Evolutionary conservation across 192 early-diverging fungal species (phyloP).

Genomic region (Coemansia sp.): DNA sequence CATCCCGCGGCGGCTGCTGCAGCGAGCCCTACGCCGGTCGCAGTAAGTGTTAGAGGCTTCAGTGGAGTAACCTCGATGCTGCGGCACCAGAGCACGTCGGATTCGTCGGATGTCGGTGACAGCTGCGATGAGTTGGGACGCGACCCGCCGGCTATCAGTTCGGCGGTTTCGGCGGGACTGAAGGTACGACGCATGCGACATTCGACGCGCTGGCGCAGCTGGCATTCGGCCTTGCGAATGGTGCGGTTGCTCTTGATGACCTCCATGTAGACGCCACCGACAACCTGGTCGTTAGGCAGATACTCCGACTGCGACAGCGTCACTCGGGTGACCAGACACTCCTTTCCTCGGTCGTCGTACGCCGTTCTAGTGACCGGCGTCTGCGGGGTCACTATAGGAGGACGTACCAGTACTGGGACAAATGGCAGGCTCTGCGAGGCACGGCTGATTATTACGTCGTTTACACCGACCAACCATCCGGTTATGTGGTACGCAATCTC

Average conservation of each 20-base stretch:
- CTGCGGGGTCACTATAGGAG: constrained; percentile 17
- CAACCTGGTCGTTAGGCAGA: constrained; percentile 46
- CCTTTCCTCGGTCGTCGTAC: constrained; percentile 41
- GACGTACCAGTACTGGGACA: constrained; percentile 18
- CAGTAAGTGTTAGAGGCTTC: constrained; percentile 35
- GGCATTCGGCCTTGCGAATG: constrained; percentile 44
- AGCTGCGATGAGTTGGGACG: constrained; percentile 43
- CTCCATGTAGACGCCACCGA: constrained; percentile 52
- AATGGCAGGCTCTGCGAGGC: constrained; percentile 18
- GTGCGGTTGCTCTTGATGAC: constrained; percentile 33
- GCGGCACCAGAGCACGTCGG: constrained; percentile 51
- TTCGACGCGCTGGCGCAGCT: constrained; percentile 49
- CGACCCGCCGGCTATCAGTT: constrained; percentile 20
- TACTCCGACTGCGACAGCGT: constrained; percentile 51
- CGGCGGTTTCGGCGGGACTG: constrained; percentile 43
- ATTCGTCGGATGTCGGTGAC: constrained; percentile 35
- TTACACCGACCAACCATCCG: constrained; percentile 19
- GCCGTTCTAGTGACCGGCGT: constrained; percentile 29
- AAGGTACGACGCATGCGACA: constrained; percentile 51
- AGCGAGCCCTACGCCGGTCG: constrained; percentile 34
- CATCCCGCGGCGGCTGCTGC: constrained; percentile 23
- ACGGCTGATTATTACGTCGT: constrained; percentile 5
- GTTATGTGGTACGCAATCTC: constrained; percentile 47
- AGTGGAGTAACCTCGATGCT: constrained; percentile 24
- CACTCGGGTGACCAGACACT: constrained; percentile 39